phyloP scores from a whole-genome alignment of 441 rosid species.

The Aquilaria agallochum region DNA sequence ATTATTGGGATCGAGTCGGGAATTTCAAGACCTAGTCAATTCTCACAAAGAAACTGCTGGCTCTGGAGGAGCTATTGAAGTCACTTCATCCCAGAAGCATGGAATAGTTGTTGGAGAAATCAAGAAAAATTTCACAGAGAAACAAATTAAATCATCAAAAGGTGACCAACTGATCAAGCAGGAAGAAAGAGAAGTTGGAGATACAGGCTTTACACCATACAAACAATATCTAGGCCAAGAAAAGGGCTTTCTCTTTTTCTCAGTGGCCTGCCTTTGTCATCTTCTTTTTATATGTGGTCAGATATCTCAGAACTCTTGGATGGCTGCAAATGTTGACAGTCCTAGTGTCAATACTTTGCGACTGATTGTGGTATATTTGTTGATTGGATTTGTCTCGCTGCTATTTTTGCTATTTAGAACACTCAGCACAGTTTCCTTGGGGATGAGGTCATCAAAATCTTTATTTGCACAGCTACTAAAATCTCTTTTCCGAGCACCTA shows the following conservation, averaged over 20 bases:
- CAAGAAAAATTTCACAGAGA: constrained; percentile 36
- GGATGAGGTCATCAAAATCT: constrained; percentile 69
- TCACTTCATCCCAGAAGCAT: constrained; percentile 26
- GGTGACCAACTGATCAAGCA: constrained; percentile 74
- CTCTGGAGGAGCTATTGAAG: constrained; percentile 48
- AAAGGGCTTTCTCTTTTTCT: constrained; percentile 76
- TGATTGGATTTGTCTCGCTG: constrained; percentile 49
- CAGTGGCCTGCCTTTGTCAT: constrained; percentile 43
- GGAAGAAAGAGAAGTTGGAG: constrained; percentile 88
- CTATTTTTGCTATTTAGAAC: constrained; percentile 55
- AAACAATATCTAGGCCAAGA: constrained; percentile 63
- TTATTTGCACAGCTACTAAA: constrained; percentile 77
- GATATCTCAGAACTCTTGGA: constrained; percentile 83
- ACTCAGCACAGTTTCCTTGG: constrained; percentile 44
- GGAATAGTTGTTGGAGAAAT: constrained; percentile 46
- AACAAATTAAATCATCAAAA: constrained; percentile 36
- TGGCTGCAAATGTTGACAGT: constrained; percentile 91
- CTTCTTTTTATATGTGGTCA: constrained; percentile 52
- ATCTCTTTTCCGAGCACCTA: constrained; percentile 92
- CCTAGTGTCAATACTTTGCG: constrained; percentile 58
- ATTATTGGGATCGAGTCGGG: constrained; percentile 57
- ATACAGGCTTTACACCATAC: constrained; percentile 78
- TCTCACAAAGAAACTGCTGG: constrained; percentile 98
- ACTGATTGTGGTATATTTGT: constrained; percentile 68
- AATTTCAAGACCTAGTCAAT: constrained; percentile 84